A percentile compares a stretch with the other conserved stretches of the same genome.
Conservation (phyloP, 768 basidiomycete genomes). For the Mycena kentingensis region DNA sequence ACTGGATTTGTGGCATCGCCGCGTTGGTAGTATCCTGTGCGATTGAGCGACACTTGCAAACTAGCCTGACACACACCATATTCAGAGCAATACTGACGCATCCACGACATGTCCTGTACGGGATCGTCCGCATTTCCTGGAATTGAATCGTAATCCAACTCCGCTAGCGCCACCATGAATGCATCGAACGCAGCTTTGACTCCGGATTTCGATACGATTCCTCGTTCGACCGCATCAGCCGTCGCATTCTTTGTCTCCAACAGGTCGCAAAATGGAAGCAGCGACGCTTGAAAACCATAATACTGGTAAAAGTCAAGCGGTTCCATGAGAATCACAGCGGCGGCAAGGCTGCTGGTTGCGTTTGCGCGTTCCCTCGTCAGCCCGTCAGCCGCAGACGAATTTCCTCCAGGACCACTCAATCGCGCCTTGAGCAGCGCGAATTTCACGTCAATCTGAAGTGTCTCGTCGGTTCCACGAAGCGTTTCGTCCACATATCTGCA, state of each 20-base stretch:
- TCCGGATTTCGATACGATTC: conserved; percentile 37
- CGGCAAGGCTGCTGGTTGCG: conserved; percentile 39
- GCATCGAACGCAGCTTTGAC: conserved; percentile 40
- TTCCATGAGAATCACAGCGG: conserved; percentile 50
- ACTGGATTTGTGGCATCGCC: conserved; percentile 47
- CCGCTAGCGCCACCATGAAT: conserved; percentile 44
- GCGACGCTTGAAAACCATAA: conserved; percentile 46
- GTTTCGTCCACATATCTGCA: conserved; percentile 39
- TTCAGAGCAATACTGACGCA: conserved; percentile 57
- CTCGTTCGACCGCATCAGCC: conserved; percentile 36
- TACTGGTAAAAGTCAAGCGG: conserved; percentile 48
- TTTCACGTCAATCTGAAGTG: conserved; percentile 40
- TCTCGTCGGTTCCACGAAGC: conserved; percentile 35
- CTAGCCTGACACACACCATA: no score
- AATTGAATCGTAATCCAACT: conserved; percentile 49
- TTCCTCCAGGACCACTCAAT: conserved; percentile 45
- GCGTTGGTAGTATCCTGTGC: conserved; percentile 47
- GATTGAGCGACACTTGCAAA: no score
- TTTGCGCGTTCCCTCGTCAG: conserved; percentile 37
- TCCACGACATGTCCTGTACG: conserved; percentile 48
- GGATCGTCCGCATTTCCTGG: conserved; percentile 44
- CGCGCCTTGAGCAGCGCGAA: conserved; percentile 43
- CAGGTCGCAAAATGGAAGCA: conserved; percentile 51
- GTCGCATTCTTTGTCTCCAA: conserved; percentile 49
- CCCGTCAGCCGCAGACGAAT: conserved; percentile 37